Conservation (phyloP, 768 basidiomycete genomes). For the Podaxis sp. region DNA sequence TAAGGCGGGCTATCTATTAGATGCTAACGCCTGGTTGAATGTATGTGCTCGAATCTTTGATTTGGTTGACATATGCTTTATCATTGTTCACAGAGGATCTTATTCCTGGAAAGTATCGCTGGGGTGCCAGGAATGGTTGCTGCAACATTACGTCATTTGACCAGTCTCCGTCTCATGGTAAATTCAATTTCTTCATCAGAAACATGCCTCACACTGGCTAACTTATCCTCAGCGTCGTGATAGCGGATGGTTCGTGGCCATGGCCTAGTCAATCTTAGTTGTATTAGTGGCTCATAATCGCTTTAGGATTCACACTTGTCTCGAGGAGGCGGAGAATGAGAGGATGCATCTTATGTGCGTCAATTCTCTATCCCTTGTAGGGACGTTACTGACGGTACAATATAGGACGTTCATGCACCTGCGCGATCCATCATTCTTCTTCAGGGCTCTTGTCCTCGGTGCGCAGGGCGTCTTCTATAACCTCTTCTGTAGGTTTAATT, state of each 20-base stretch:
- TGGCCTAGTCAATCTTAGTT: not conserved
- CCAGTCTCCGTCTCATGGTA: conserved; percentile 87
- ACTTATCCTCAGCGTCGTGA: conserved; percentile 42
- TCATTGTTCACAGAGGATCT: conserved; percentile 39
- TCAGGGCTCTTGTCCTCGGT: conserved; percentile 81
- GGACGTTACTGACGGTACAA: conserved; percentile 11
- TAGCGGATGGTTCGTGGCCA: conserved; percentile 45
- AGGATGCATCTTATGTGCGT: conserved; percentile 90
- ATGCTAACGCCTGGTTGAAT: conserved; percentile 74
- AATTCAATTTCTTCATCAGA: conserved; percentile 18
- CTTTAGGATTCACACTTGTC: conserved; percentile 87
- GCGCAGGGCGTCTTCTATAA: conserved; percentile 94
- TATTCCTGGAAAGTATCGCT: conserved; percentile 83
- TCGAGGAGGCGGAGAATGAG: conserved; percentile 97
- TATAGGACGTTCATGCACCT: conserved; percentile 93
- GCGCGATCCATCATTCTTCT: conserved; percentile 73
- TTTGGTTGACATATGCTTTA: not conserved
- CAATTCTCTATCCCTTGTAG: not conserved
- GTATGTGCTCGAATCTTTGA: conserved; percentile 37
- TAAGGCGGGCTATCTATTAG: conserved; percentile 70
- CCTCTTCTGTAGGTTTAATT: conserved; percentile 67
- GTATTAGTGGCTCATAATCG: conserved; percentile 21
- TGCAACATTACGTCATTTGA: conserved; percentile 83
- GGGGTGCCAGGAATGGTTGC: conserved; percentile 98
- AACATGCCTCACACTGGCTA: not conserved